Conservation (phyloP, 768 basidiomycete species). For the button mushroom (Agaricus bisporus) region DNA sequence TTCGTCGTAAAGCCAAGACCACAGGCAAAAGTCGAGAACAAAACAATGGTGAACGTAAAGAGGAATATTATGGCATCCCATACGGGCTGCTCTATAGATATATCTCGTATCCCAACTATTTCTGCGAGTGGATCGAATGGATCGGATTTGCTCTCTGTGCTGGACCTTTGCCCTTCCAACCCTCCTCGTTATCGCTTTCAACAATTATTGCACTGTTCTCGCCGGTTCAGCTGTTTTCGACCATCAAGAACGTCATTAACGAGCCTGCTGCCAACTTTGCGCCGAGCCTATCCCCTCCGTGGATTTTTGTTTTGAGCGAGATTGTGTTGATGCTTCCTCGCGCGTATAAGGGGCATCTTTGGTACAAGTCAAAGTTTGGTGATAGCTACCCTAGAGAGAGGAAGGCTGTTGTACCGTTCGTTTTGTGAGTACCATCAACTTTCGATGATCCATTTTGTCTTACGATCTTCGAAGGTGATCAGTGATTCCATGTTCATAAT, state of each 20-base stretch:
- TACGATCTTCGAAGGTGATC: not conserved
- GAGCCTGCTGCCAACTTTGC: slow-evolving; percentile 28
- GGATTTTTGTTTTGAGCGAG: slow-evolving; percentile 73
- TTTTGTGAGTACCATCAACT: slow-evolving; percentile 36
- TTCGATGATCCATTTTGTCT: too few species aligned
- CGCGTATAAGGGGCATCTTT: slow-evolving; percentile 73
- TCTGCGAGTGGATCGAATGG: slow-evolving; percentile 97
- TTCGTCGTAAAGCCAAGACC: slow-evolving; percentile 57
- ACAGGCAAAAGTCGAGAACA: slow-evolving; percentile 1
- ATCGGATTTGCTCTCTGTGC: slow-evolving; percentile 78
- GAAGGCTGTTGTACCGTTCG: slow-evolving; percentile 73
- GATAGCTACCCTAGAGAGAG: slow-evolving; percentile 72
- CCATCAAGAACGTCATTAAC: slow-evolving; percentile 12
- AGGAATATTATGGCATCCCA: slow-evolving; percentile 73
- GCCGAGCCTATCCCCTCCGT: slow-evolving; percentile 60
- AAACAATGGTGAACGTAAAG: slow-evolving; percentile 9
- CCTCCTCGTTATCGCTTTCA: slow-evolving; percentile 16
- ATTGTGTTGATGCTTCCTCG: slow-evolving; percentile 75
- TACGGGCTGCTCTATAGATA: slow-evolving; percentile 69
- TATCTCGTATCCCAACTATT: slow-evolving; percentile 90
- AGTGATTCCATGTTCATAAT: too few species aligned
- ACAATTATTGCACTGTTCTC: slow-evolving; percentile 13
- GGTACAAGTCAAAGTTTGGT: slow-evolving; percentile 78
- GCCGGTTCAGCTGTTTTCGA: not conserved
- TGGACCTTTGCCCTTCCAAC: slow-evolving; percentile 36